phyloP scores from a whole-genome alignment of 2,329 filamentous ascomycete genomes.

The Scedosporium dehoogii region DNA sequence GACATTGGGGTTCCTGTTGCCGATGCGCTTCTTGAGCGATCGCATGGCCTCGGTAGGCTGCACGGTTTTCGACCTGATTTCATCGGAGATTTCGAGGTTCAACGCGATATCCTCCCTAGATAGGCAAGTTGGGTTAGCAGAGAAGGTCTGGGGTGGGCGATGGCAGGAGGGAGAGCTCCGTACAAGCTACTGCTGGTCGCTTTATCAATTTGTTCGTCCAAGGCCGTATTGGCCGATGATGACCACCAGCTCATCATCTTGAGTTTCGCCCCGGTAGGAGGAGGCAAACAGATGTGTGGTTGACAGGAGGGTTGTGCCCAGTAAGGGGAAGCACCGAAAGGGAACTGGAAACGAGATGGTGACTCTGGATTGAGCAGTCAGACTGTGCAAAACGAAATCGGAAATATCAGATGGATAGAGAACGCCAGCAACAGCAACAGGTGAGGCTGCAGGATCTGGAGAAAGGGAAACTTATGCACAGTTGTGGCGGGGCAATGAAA shows the following conservation, averaged over 20 bases:
- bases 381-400: too few relatives aligned
- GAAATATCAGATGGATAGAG: background rate
- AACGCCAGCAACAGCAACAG: background rate
- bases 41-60: constrained; percentile 98
- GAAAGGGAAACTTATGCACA: background rate
- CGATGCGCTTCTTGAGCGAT: constrained; percentile 85
- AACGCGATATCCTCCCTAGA: constrained; percentile 86
- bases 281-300: background rate
- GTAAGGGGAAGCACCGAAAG: background rate
- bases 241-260: constrained; percentile 93
- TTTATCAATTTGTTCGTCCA: constrained; percentile 95
- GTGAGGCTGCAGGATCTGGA: background rate
- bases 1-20: constrained; percentile 94
- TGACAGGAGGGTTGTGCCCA: background rate
- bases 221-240: constrained; percentile 74
- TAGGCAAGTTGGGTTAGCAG: constrained; percentile 5
- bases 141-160: constrained; percentile 10
- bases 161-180: constrained; percentile 18
- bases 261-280: background rate
- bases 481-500: background rate
- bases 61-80: constrained; percentile 94
- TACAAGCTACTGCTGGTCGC: constrained; percentile 92
- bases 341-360: background rate
- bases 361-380: too few relatives aligned
- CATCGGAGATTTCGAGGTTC: constrained; percentile 95